A percentile compares a stretch with the other conserved stretches of the same genome.
phyloP scores from a whole-genome alignment of 2,329 filamentous ascomycete genomes.

The Aspergillus niger region DNA sequence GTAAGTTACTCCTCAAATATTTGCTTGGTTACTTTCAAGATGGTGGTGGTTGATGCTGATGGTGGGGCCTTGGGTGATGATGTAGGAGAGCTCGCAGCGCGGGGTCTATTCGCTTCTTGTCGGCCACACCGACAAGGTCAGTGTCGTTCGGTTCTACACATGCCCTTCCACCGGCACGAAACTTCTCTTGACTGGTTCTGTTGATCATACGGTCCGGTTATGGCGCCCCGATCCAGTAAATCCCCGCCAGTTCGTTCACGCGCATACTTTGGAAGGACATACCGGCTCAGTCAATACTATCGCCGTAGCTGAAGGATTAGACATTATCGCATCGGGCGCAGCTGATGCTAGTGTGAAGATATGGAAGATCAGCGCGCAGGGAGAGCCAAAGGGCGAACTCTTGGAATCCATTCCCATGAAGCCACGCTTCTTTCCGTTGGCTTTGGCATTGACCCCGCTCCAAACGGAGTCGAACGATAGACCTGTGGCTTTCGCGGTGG shows the following conservation, averaged over 20 bases:
- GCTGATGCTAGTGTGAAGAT: constrained; percentile 64
- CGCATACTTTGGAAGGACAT: constrained; percentile 64
- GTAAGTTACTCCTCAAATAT: constrained; percentile 51
- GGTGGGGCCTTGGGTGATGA: not conserved
- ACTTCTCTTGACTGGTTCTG: constrained; percentile 75
- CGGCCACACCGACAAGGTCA: constrained; percentile 79
- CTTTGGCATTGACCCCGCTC: constrained; percentile 68
- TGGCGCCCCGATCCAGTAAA: constrained; percentile 47
- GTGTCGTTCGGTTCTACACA: constrained; percentile 77
- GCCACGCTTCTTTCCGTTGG: constrained; percentile 80
- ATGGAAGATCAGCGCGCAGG: constrained; percentile 63
- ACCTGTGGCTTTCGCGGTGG: constrained; percentile 71
- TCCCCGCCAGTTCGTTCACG: constrained; percentile 41
- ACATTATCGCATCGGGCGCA: constrained; percentile 60
- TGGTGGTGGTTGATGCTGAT: not conserved
- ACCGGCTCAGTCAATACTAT: constrained; percentile 72
- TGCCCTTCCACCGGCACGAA: constrained; percentile 49
- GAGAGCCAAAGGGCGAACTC: constrained; percentile 48
- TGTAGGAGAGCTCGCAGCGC: constrained; percentile 45
- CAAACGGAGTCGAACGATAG: constrained; percentile 51
- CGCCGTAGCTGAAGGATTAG: constrained; percentile 46
- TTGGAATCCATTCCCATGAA: constrained; percentile 71
- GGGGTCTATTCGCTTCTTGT: constrained; percentile 70
- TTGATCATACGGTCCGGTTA: constrained; percentile 74
- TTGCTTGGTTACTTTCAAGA: not conserved